Evolutionary conservation across 2,329 filamentous ascomycete species (phyloP).

Genomic region (Plectosphaerella sp.): DNA sequence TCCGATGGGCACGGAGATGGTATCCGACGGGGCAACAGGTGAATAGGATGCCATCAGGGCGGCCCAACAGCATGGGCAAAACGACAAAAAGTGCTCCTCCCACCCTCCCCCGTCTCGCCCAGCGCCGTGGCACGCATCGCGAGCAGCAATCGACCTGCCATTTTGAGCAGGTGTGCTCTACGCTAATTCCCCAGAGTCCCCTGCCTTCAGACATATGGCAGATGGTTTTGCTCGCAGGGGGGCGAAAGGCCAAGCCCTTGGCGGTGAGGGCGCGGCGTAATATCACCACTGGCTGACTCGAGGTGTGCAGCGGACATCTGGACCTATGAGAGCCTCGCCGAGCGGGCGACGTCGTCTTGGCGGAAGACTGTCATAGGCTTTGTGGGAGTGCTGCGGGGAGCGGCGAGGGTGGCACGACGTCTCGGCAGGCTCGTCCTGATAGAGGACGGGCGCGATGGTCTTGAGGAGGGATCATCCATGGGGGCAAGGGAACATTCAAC

Average conservation of each 20-base stretch:
- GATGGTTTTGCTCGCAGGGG: not conserved
- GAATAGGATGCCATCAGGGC: too few species aligned
- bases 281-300: not conserved
- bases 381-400: not conserved
- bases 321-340: constrained; percentile 1
- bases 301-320: not conserved
- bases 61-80: not conserved
- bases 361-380: not conserved
- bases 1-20: not conserved
- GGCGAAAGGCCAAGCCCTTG: too few species aligned
- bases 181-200: too few species aligned
- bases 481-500: too few species aligned
- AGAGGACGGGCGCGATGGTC: too few species aligned
- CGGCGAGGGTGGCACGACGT: not conserved
- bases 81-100: not conserved
- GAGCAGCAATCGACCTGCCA: too few species aligned
- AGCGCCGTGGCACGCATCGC: too few species aligned
- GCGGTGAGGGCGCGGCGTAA: too few species aligned
- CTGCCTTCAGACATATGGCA: not conserved
- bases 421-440: not conserved
- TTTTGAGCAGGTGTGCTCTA: too few species aligned
- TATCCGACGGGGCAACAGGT: not conserved
- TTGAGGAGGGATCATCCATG: too few species aligned
- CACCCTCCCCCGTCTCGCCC: too few species aligned
- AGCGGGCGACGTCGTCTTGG: not conserved